Conservation (phyloP, 1,139 yeast species). For the Suhomyces ambrosiae region DNA sequence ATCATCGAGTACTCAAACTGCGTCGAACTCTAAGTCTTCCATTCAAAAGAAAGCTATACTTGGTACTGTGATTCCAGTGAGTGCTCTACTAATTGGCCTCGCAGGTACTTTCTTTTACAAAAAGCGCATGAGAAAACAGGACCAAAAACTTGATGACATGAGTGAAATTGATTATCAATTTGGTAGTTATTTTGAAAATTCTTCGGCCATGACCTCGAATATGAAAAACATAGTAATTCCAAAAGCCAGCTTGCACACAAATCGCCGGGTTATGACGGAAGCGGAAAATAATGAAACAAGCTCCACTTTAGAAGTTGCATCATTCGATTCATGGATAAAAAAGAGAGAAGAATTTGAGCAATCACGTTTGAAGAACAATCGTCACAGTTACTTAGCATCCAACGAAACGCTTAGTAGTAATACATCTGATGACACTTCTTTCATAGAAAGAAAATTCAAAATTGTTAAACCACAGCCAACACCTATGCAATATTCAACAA, state of each 20-base stretch:
- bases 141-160: slow-evolving; percentile 21
- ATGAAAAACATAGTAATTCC: slow-evolving; percentile 8
- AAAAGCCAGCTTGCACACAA: slow-evolving; percentile 1
- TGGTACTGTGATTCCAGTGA: slow-evolving; percentile 40
- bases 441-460: slow-evolving; percentile 2
- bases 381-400: slow-evolving; percentile 35
- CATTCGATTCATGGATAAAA: slow-evolving; percentile 52
- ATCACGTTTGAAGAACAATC: slow-evolving; percentile 15
- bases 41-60: slow-evolving; percentile 34
- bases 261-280: slow-evolving; percentile 3
- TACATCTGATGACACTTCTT: slow-evolving; percentile 6
- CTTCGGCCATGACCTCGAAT: slow-evolving; percentile 10
- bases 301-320: slow-evolving; percentile 34
- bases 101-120: slow-evolving; percentile 24
- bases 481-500: slow-evolving; percentile 16
- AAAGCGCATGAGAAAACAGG: slow-evolving; percentile 21
- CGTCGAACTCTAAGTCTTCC: slow-evolving; percentile 4
- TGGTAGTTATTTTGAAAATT: slow-evolving; percentile 28
- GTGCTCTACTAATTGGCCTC: slow-evolving; percentile 23
- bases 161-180: slow-evolving; percentile 40
- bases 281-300: slow-evolving; percentile 38
- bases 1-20: not conserved
- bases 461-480: slow-evolving; percentile 8
- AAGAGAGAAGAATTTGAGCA: slow-evolving; percentile 53
- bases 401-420: slow-evolving; percentile 29